These are phyloP conservation scores for Xylaria sp. DNA, from an alignment of 495 filamentous ascomycete genomes.

Conservation along the genomic window DNA sequence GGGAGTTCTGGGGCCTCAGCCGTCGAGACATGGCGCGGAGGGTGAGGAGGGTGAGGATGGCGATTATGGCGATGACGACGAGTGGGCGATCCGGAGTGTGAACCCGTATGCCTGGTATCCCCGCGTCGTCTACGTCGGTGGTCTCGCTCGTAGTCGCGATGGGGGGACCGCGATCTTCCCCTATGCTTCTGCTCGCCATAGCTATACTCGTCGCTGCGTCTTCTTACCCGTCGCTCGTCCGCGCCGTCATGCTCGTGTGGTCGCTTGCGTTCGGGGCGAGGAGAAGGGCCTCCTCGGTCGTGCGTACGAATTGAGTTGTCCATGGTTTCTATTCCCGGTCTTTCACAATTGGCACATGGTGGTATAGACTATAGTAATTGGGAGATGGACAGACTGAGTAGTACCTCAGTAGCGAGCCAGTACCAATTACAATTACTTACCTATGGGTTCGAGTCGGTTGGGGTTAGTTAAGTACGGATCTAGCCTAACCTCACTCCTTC, in stretches of 20 bases:
- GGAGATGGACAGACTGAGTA: not conserved
- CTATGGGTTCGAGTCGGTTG: not conserved
- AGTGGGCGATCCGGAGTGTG: conserved; percentile 17
- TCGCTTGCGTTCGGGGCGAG: conserved; percentile 19
- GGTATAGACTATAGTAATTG: not conserved
- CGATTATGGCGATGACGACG: conserved; percentile 27
- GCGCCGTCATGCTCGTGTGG: not conserved
- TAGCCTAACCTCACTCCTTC: not conserved
- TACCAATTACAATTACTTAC: not conserved
- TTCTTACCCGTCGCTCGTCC: conserved; percentile 17
- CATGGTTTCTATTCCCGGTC: conserved; percentile 17
- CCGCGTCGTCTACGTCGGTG: not conserved
- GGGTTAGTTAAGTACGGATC: not conserved
- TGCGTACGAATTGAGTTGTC: not conserved
- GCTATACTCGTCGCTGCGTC: not conserved
- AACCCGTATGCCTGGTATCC: not conserved
- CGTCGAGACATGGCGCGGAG: conserved; percentile 31
- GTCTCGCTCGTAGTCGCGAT: not conserved
- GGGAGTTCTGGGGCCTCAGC: conserved; percentile 60
- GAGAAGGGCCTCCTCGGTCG: not conserved
- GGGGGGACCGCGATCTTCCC: conserved; percentile 19
- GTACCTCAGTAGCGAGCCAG: not conserved
- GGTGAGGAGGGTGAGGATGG: conserved; percentile 35
- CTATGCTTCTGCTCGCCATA: not conserved
- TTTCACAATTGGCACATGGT: not conserved